Conservation (phyloP, 345 rosid species). For the Passiflora organensis region DNA sequence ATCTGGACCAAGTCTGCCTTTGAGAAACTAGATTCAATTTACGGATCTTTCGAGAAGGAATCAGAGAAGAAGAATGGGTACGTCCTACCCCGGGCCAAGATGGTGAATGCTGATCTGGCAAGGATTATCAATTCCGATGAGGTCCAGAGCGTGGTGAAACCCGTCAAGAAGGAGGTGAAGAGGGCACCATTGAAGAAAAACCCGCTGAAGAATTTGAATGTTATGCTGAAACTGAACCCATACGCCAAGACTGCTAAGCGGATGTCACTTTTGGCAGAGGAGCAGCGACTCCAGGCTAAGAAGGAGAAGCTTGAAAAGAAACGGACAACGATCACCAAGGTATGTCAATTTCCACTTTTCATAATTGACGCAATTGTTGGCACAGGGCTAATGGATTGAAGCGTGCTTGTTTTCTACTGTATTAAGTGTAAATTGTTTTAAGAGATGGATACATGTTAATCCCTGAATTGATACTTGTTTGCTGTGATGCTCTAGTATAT, state of each 20-base stretch:
- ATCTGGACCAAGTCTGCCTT: slow-evolving; percentile 96
- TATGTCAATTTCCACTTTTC: slow-evolving; percentile 13
- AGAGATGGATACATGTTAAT: no score
- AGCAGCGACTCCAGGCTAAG: slow-evolving; percentile 83
- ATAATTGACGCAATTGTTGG: neutral
- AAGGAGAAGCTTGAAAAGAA: slow-evolving; percentile 95
- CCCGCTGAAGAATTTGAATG: slow-evolving; percentile 80
- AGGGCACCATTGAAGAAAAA: slow-evolving; percentile 89
- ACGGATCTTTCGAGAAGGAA: slow-evolving; percentile 71
- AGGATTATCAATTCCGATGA: slow-evolving; percentile 95
- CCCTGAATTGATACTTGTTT: no score
- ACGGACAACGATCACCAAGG: slow-evolving; percentile 70
- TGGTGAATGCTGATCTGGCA: slow-evolving; percentile 91
- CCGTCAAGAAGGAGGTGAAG: slow-evolving; percentile 61
- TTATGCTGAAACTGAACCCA: slow-evolving; percentile 79
- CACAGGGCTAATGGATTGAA: no score
- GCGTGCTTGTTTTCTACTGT: no score
- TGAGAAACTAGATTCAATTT: slow-evolving; percentile 85
- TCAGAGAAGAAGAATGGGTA: slow-evolving; percentile 94
- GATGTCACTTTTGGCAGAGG: slow-evolving; percentile 91
- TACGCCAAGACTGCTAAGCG: slow-evolving; percentile 96
- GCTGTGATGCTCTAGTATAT: no score
- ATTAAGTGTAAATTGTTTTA: no score
- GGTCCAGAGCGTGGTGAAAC: slow-evolving; percentile 87
- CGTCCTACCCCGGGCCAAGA: slow-evolving; percentile 77